phyloP scores from a whole-genome alignment of 106 monocot species.

The Cymbidium sinense region DNA sequence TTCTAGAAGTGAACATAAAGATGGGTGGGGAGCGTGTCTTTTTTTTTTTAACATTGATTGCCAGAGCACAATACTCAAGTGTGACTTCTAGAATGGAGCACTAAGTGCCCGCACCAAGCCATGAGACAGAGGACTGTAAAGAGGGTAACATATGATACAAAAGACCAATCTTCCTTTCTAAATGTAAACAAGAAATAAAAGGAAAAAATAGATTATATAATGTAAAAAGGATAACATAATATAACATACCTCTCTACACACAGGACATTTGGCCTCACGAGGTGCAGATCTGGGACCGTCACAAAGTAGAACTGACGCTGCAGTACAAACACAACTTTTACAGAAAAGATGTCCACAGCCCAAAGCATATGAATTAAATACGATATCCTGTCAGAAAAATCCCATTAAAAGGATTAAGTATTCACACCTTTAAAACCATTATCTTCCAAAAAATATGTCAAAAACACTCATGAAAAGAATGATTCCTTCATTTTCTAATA shows the following conservation, averaged over 20 bases:
- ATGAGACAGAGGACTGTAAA: no score
- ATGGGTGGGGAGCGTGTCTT: no score
- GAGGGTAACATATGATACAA: background rate
- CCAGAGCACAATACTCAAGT: no score
- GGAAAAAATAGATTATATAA: background rate
- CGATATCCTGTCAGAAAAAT: conserved; percentile 42
- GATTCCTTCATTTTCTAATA: background rate
- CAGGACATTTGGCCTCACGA: conserved; percentile 56
- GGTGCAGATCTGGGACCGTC: conserved; percentile 57
- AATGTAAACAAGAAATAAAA: background rate
- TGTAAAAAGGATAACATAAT: background rate
- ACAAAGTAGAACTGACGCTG: conserved; percentile 57
- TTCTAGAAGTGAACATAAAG: background rate
- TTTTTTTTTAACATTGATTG: no score
- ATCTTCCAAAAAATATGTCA: background rate
- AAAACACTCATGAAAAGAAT: background rate
- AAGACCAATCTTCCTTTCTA: background rate
- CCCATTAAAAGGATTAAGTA: conserved; percentile 7
- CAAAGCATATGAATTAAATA: conserved; percentile 74
- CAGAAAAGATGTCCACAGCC: conserved; percentile 86
- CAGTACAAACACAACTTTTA: conserved; percentile 65
- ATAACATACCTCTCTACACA: conserved; percentile 50
- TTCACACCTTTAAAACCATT: background rate
- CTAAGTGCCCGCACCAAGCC: no score
- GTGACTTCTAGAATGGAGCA: no score